These are phyloP conservation scores for Limonium bicolor DNA, from an alignment of 148 eudicot species.

Conservation along the genomic window DNA sequence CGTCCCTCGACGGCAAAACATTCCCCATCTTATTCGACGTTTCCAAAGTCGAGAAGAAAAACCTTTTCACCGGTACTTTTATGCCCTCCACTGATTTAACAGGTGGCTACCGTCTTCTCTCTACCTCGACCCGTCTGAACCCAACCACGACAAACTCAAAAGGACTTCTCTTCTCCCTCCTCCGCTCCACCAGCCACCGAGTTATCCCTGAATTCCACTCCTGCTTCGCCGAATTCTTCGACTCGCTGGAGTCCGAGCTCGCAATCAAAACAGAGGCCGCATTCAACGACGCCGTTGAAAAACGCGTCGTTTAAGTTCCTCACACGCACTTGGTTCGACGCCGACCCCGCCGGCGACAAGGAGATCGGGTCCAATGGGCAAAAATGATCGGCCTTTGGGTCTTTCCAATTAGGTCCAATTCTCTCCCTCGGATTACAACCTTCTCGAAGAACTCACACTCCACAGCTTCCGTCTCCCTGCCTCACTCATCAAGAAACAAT, in stretches of 20 bases:
- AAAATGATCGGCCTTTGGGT: constrained; percentile 25
- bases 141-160: constrained; percentile 29
- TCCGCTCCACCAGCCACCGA: constrained; percentile 8
- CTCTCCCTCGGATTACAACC: constrained; percentile 22
- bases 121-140: constrained; percentile 52
- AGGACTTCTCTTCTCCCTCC: constrained; percentile 15
- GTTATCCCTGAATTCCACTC: constrained; percentile 17
- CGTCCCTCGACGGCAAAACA: constrained; percentile 37
- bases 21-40: constrained; percentile 58
- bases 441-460: constrained; percentile 31
- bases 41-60: constrained; percentile 41
- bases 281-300: constrained; percentile 20
- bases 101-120: constrained; percentile 43
- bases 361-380: constrained; percentile 19
- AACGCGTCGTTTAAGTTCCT: constrained; percentile 34
- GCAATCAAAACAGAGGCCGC: constrained; percentile 8
- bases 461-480: constrained; percentile 32
- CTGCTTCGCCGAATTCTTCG: constrained; percentile 13
- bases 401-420: constrained; percentile 31
- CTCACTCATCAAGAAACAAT: constrained; percentile 25
- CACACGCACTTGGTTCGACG: constrained; percentile 21
- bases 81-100: constrained; percentile 40
- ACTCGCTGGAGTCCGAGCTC: constrained; percentile 20
- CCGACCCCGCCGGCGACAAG: constrained; percentile 12
- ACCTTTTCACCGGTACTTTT: constrained; percentile 52